Evolutionary conservation across 257 asterid species (phyloP).

Genomic region (Coffea canephora): DNA sequence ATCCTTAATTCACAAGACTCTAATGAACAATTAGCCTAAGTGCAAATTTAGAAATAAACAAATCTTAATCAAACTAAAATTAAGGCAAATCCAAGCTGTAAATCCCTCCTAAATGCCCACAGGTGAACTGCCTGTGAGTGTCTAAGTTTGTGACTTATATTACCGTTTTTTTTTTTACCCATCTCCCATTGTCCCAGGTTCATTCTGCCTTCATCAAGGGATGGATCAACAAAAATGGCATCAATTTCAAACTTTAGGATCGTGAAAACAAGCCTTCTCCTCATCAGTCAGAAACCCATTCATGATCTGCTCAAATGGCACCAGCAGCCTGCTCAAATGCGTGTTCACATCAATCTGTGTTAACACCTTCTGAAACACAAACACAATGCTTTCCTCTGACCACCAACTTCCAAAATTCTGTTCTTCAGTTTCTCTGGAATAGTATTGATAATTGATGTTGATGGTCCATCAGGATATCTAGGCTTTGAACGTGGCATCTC

Average conservation of each 20-base stretch:
- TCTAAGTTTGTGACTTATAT: not conserved
- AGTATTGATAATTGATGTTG: not conserved
- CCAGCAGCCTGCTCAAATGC: not conserved
- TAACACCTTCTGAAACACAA: not conserved
- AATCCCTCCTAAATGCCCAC: not conserved
- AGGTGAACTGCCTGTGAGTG: not conserved
- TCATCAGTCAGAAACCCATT: not conserved
- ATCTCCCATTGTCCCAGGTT: not conserved
- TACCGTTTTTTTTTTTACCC: not conserved
- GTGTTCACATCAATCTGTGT: not conserved
- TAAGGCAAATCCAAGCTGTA: not conserved
- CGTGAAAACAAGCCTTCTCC: not conserved
- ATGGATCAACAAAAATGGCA: not conserved
- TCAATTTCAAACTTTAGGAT: not conserved
- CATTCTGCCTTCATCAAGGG: not conserved
- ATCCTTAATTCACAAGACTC: too few relatives aligned
- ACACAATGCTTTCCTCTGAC: not conserved
- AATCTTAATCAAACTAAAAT: not conserved
- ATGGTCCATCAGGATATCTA: not conserved
- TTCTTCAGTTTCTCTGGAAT: not conserved
- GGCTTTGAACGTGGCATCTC: too few relatives aligned
- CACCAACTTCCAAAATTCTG: not conserved
- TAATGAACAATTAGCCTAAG: not conserved
- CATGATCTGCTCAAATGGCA: not conserved
- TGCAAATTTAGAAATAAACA: too few relatives aligned